Base-by-base conservation (phyloP, 768 basidiomycete species). In the Amyloporia xantha region DNA sequence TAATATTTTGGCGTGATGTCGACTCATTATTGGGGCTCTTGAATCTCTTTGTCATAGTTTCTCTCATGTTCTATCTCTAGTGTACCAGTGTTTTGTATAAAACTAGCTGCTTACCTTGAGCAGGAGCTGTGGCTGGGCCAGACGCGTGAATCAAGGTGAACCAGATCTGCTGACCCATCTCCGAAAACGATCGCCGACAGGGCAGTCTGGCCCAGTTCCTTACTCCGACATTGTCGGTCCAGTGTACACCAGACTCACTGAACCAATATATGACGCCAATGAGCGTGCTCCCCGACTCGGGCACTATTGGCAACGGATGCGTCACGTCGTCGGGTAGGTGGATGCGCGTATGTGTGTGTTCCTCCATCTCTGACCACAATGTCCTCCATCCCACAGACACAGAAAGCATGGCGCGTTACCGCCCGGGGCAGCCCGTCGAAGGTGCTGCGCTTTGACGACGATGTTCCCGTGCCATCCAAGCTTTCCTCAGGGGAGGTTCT, bases 401-500 rank as follows among this genome's bases (percentile, higher is more conserved):
- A 60, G 48, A 53, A 49, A 44, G 63, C 65, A 7, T 70, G 68
- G 68, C 51, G 55, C 21, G 51, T 62, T 20, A 53, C 57, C 23
- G 21, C 51, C 20, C 48, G 45, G 26, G 71, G 71, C 38, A 13
- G 36, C 5, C 69, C 71, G 4, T 40, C 53, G 5, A 19, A 61
- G 10, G 66, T 62, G 6, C 60, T 72, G 45, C 38, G 51, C 13
- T 53, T 70, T 37, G 25, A 51, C 2, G 46, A 49, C 15, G 55
- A 66, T 39, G 52, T 53, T 3, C 62, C 67, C 4, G 58, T 68
- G 12, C 63, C 73, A 1, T 50, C 51, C 3, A 33, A 33, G 30
- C 67, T 76, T 0, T 51, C 58, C 12, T 43, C 54, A 15, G 73
- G 70, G 3, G 65, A 78, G 51, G 68, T 84, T 11, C 70, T 81